A percentile compares a stretch with the other conserved stretches of the same genome.
phyloP scores from a whole-genome alignment of 208 protist genomes.

The Trypanosoma cruzi region DNA sequence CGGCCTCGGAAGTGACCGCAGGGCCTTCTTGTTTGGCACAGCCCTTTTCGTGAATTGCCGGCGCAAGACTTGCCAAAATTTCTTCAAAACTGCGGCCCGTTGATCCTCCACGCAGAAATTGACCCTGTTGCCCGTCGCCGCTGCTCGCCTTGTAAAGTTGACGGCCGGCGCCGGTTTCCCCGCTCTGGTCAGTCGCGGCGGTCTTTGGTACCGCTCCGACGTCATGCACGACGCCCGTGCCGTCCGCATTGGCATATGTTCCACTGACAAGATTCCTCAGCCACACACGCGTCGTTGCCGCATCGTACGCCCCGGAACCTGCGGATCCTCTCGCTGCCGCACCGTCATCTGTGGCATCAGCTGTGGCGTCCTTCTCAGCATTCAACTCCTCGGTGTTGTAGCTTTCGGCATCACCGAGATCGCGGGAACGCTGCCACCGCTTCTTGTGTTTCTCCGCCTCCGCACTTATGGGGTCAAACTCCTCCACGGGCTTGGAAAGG shows the following conservation, averaged over 20 bases:
- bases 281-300: conserved; percentile 22
- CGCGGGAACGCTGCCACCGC: conserved; percentile 40
- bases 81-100: conserved; percentile 43
- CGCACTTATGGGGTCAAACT: conserved; percentile 75
- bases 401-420: not conserved
- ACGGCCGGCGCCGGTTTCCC: not conserved
- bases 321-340: not conserved
- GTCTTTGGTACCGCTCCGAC: not conserved
- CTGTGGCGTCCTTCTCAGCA: not conserved
- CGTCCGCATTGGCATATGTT: conserved; percentile 16
- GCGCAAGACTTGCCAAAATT: conserved; percentile 41
- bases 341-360: conserved; percentile 1
- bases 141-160: not conserved
- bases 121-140: not conserved
- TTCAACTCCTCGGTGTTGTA: not conserved
- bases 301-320: conserved; percentile 14
- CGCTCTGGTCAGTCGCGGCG: not conserved
- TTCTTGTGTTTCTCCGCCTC: conserved; percentile 46
- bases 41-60: conserved; percentile 44
- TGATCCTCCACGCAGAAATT: conserved; percentile 8
- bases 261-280: conserved; percentile 10
- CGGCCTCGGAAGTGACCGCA: not conserved
- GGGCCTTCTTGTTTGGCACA: not conserved
- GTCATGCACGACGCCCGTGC: conserved; percentile 16
- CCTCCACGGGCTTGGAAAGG: not conserved